Conservation (phyloP, 2,329 filamentous ascomycete genomes). For the Tolypocladium pustulatum region DNA sequence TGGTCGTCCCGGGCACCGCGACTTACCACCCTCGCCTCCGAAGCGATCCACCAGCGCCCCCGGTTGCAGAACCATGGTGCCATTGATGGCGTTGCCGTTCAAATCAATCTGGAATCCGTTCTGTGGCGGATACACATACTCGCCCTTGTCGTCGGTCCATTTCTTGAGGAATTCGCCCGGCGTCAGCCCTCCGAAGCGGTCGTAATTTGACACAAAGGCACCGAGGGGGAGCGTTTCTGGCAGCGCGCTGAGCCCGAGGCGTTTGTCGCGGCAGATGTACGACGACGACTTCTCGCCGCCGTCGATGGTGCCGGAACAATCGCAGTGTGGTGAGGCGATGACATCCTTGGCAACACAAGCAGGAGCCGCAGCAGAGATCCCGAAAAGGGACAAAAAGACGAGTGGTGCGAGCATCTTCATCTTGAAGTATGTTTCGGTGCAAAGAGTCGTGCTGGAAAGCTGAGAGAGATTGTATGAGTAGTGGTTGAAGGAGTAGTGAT, state of each 20-base stretch:
- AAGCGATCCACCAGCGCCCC: neutral
- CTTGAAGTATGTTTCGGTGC: neutral
- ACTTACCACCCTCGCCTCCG: neutral
- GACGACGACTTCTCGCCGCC: neutral
- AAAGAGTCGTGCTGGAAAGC: neutral
- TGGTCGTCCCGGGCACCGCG: neutral
- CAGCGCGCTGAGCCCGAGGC: neutral
- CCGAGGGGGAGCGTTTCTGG: neutral
- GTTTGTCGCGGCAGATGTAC: neutral
- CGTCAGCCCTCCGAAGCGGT: neutral
- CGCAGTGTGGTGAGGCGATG: neutral
- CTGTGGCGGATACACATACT: neutral
- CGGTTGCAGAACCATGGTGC: neutral
- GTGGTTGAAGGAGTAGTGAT: neutral
- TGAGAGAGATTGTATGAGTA: neutral
- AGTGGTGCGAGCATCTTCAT: neutral
- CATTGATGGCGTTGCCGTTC: neutral
- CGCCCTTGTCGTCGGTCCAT: neutral
- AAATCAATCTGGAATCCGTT: neutral
- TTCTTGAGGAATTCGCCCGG: neutral
- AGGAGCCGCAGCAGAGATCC: neutral
- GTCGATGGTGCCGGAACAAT: neutral
- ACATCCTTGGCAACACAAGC: neutral
- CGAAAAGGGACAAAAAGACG: neutral
- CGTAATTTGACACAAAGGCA: neutral